phyloP scores from a whole-genome alignment of 495 filamentous ascomycete genomes.

The Tuber calosporum region DNA sequence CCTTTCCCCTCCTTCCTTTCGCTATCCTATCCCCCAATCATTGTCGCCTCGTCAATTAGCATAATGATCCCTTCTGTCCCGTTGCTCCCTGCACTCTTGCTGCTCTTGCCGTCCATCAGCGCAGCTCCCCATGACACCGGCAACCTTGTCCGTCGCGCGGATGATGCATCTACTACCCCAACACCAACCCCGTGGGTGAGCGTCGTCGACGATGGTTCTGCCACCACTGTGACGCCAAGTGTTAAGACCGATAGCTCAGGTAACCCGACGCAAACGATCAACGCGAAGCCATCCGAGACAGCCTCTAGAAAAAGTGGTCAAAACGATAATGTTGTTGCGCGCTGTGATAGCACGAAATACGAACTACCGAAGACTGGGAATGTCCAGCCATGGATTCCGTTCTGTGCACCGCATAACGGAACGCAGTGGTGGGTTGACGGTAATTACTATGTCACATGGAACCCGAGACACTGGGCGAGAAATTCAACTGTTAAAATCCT shows the following conservation, averaged over 20 bases:
- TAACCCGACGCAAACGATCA: conserved; percentile 15
- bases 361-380: conserved; percentile 21
- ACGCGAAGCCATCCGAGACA: conserved; percentile 15
- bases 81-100: conserved; percentile 15
- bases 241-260: conserved; percentile 21
- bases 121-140: conserved; percentile 13
- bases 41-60: not conserved
- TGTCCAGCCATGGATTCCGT: conserved; percentile 21
- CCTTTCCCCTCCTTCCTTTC: not conserved
- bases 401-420: conserved; percentile 31
- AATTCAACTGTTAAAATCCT: conserved; percentile 31
- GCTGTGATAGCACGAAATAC: conserved; percentile 29
- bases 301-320: conserved; percentile 1
- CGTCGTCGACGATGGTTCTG: conserved; percentile 17
- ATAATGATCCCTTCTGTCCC: conserved; percentile 20
- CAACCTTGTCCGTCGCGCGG: conserved; percentile 8
- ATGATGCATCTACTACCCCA: conserved; percentile 13
- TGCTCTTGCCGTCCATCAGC: conserved; percentile 12
- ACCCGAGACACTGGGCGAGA: conserved; percentile 20
- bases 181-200: conserved; percentile 26
- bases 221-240: conserved; percentile 22
- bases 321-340: conserved; percentile 12
- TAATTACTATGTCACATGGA: conserved; percentile 39
- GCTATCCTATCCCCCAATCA: not conserved
- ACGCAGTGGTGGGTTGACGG: conserved; percentile 28